Evolutionary conservation across 1,139 yeast genomes (phyloP).

Genomic region (Blastobotrys capitulatus): DNA sequence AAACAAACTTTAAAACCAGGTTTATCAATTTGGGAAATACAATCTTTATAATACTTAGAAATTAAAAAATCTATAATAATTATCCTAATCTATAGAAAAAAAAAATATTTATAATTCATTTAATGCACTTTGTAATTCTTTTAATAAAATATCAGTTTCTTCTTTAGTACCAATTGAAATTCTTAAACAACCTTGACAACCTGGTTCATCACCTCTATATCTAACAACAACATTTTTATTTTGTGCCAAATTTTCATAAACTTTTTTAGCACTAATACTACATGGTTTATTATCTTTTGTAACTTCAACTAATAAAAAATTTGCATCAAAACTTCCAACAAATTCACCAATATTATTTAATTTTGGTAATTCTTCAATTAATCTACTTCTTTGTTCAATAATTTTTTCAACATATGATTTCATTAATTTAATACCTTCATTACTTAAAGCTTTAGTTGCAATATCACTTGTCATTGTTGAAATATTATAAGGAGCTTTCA

Average conservation of each 20-base stretch:
- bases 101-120: background rate
- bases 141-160: constrained; percentile 59
- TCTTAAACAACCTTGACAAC: constrained; percentile 83
- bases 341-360: constrained; percentile 62
- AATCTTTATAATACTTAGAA: constrained; percentile 7
- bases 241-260: constrained; percentile 67
- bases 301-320: constrained; percentile 71
- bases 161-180: constrained; percentile 77
- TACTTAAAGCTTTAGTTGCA: constrained; percentile 66
- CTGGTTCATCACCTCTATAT: constrained; percentile 83
- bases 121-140: constrained; percentile 37
- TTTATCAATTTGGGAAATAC: constrained; percentile 44
- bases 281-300: constrained; percentile 58
- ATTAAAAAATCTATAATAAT: background rate
- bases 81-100: background rate
- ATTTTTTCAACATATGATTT: constrained; percentile 46
- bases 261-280: constrained; percentile 58
- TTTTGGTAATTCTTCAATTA: constrained; percentile 48
- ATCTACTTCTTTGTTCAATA: constrained; percentile 47
- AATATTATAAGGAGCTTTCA: constrained; percentile 95
- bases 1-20: constrained; percentile 51
- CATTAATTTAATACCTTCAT: constrained; percentile 58
- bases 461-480: constrained; percentile 74
- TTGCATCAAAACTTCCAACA: constrained; percentile 85
- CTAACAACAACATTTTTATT: constrained; percentile 76